Evolutionary conservation across 768 basidiomycete genomes (phyloP), one percentile per base, ranked within the genome.

Genomic region (Favolaschia claudopus): DNA sequence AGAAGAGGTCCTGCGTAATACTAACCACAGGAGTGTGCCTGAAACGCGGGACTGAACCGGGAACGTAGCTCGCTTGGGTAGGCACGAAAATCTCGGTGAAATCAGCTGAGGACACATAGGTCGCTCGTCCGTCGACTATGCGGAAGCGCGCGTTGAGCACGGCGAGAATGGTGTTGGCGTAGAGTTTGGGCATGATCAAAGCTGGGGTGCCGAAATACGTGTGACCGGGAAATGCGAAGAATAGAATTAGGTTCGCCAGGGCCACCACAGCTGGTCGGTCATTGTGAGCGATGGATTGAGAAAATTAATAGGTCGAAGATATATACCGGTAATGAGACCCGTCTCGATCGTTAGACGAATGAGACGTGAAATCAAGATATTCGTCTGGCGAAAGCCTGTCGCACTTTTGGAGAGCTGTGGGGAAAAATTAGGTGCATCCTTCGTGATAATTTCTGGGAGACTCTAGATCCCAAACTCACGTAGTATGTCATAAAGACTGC

Each of bases 121-220:
- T 34, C 19, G 31, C 39, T 5, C 60, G 45, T 48, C 55, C 60
- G 14, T 55, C 60, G 4, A 56, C 5, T 2, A 62, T 62, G 17
- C 46, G 54, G 32, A 56, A 20, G 1, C 60, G 55, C 1, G 60
- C 38, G 33, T 62, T 62, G 13, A 62, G 40, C 5, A 62, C 49
- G 12, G 48, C 47, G 29, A 61, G 38, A 8, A 61, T 48, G 5
- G 46, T 48, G 31, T 61, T 61, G 2, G 54, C 60, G 32, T 62
- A 62, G 12, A 56, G 32, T 32, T 62, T 62, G 1, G 60, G 60
- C 31, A 56, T 44, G n/a, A 58, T 31, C 5, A 50, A 28, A 27
- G 39, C 46, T 19, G 40, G 15, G 24, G n/a, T 24, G 13, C 9
- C 25, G 28, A 42, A 58, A 24, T 58, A 58, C 5, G 27, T 33